Conservation (phyloP, 805 yeast species). For the Wickerhamomyces mucosus region DNA sequence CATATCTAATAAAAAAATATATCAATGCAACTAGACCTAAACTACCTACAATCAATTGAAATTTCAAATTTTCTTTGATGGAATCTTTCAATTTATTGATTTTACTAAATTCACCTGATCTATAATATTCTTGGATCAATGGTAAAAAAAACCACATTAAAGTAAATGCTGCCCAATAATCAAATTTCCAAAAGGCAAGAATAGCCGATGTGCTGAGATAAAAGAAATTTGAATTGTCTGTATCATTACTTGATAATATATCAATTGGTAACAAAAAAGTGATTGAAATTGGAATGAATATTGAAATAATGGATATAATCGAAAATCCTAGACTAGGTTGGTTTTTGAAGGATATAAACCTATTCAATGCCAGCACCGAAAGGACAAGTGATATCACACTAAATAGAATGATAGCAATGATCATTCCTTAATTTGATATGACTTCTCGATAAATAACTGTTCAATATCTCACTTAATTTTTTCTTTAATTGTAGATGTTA, state of each 20-base stretch:
- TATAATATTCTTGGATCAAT: constrained; percentile 59
- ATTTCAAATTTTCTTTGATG: constrained; percentile 42
- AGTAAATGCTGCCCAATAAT: constrained; percentile 75
- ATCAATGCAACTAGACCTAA: constrained; percentile 45
- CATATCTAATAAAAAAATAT: constrained; percentile 49
- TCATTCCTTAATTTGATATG: too few species aligned
- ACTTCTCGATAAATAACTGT: too few species aligned
- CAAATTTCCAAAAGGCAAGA: constrained; percentile 57
- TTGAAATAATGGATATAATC: constrained; percentile 36
- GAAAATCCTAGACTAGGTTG: constrained; percentile 17
- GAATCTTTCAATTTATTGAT: constrained; percentile 45
- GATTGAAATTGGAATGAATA: constrained; percentile 68
- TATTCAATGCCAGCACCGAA: constrained; percentile 13
- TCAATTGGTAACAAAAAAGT: constrained; percentile 70
- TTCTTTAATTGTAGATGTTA: too few species aligned
- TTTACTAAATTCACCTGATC: constrained; percentile 54
- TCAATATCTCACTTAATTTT: too few species aligned
- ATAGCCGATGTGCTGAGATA: constrained; percentile 38
- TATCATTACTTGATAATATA: constrained; percentile 39
- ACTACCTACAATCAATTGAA: constrained; percentile 47
- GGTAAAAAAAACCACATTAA: constrained; percentile 76
- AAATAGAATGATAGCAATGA: constrained; percentile 14
- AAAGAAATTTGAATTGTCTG: constrained; percentile 26
- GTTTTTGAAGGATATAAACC: constrained; percentile 9
- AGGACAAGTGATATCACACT: constrained; percentile 10